Base-by-base conservation (phyloP, 2,329 filamentous ascomycete genomes). In the Fusarium annulatum region DNA sequence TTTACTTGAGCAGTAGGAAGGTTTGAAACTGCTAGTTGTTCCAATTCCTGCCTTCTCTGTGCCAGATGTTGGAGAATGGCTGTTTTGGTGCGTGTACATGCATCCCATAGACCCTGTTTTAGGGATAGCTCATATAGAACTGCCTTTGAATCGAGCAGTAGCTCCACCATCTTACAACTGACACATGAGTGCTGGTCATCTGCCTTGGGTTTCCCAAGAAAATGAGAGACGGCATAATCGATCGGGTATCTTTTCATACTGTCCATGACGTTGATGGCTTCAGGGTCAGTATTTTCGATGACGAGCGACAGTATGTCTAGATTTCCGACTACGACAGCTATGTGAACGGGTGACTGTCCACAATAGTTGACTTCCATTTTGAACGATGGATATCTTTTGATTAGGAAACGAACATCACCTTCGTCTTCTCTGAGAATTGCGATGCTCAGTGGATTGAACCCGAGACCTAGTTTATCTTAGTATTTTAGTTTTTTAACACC, bases 101-200 rank as follows among this genome's bases (percentile, higher is more conserved):
- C 0, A 0, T 9, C 2, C 28, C 46, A n/a, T 18, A 51, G 28
- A 23, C 10, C 46, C 0, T 33, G 0, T n/a, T 9, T 1, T 0
- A 51, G 21, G 5, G 28, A 18, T 14, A 0, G 7, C 41, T 21
- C 39, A 23, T 9, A 46, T 5, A 58, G 41, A 33, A 34, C 28
- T 12, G 39, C 7, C 14, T 46, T 46, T 9, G 55, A 36, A 0
- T 46, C 28, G 26, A 58, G 55, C 5, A 58, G 30, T 34, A 58
- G n/a, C 9, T 58, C 39, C 19, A 46, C 18, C 18, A 34, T 23
- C 4, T 14, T 10, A 12, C 36, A 56, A 10, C 36, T 33, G 0
- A 33, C 39, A 23, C 53, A 56, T 18, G 12, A 34, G 9, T 33
- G 15, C 38, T 42, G 0, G 1, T 15, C 21, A 15, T 26, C 1